Conservation (phyloP, 768 basidiomycete species). For the Chalciporus chontae region DNA sequence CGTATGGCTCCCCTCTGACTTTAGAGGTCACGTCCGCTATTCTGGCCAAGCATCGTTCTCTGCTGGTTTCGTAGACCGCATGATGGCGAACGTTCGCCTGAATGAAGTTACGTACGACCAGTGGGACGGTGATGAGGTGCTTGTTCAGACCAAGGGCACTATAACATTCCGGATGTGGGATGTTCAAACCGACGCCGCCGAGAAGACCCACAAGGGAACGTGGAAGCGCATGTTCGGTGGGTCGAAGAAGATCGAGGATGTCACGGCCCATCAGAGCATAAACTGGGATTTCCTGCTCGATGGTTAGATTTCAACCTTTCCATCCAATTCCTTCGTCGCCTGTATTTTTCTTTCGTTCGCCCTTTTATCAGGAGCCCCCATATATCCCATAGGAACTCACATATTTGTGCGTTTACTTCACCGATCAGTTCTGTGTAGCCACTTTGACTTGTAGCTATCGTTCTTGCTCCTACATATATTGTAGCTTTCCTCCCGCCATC, state of each 20-base stretch:
- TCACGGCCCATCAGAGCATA: constrained; percentile 35
- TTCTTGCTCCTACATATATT: constrained; percentile 15
- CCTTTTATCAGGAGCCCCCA: constrained; percentile 2
- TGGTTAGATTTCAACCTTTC: constrained; percentile 38
- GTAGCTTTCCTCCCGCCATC: constrained; percentile 14
- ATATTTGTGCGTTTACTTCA: constrained; percentile 19
- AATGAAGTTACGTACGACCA: constrained; percentile 38
- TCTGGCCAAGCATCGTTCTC: constrained; percentile 56
- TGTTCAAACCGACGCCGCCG: constrained; percentile 59
- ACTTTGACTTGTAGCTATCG: constrained; percentile 25
- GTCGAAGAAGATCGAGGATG: constrained; percentile 48
- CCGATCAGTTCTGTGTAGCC: constrained; percentile 23
- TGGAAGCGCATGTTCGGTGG: constrained; percentile 63
- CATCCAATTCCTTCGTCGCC: constrained; percentile 13
- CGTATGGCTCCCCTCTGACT: constrained; percentile 77
- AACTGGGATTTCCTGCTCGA: constrained; percentile 82
- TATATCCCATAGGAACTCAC: background rate
- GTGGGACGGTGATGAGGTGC: constrained; percentile 55
- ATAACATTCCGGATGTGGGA: constrained; percentile 82
- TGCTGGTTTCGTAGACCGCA: constrained; percentile 69
- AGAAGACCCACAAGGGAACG: constrained; percentile 58
- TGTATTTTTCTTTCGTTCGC: constrained; percentile 4
- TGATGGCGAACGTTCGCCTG: constrained; percentile 50
- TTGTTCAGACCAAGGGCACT: constrained; percentile 55
- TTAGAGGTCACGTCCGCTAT: constrained; percentile 62